Evolutionary conservation across 2,329 filamentous ascomycete genomes (phyloP).

Genomic region (Colletotrichum eleusines): DNA sequence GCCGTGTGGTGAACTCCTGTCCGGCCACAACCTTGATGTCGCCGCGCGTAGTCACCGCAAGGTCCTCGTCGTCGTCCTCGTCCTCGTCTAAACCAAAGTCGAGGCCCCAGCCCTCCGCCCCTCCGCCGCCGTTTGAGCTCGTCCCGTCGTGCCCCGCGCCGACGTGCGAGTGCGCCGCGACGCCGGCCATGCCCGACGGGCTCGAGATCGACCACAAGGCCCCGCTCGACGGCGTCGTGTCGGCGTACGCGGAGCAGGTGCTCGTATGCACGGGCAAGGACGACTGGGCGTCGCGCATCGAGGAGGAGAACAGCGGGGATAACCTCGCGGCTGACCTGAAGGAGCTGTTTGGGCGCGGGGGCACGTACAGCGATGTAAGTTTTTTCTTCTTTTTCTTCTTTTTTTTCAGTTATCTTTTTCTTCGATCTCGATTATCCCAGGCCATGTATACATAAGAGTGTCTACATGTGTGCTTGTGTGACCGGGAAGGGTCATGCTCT

Average conservation of each 20-base stretch:
- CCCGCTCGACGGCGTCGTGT: slow-evolving; percentile 80
- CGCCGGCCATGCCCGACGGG: slow-evolving; percentile 71
- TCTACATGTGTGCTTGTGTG: background rate
- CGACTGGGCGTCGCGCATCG: slow-evolving; percentile 88
- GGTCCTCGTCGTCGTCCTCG: background rate
- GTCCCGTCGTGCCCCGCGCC: slow-evolving; percentile 76
- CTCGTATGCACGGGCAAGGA: slow-evolving; percentile 83
- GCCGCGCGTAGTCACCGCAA: background rate
- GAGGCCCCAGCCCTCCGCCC: slow-evolving; percentile 10
- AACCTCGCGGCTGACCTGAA: slow-evolving; percentile 81
- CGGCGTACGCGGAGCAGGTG: slow-evolving; percentile 83
- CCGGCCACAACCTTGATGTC: background rate
- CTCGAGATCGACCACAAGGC: slow-evolving; percentile 81
- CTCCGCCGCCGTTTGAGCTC: slow-evolving; percentile 54
- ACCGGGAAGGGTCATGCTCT: too few relatives aligned
- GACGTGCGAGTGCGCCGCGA: slow-evolving; percentile 80
- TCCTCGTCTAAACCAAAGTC: background rate
- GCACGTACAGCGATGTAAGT: slow-evolving; percentile 75
- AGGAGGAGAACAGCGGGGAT: slow-evolving; percentile 78
- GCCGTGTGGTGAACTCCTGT: background rate
- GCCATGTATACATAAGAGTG: background rate
- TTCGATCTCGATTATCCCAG: background rate
- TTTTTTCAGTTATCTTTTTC: too few relatives aligned
- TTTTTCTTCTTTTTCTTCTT: background rate
- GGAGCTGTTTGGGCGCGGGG: slow-evolving; percentile 74